These are phyloP conservation scores for Suillus spraguei DNA, from an alignment of 768 basidiomycete genomes.

Conservation along the genomic window DNA sequence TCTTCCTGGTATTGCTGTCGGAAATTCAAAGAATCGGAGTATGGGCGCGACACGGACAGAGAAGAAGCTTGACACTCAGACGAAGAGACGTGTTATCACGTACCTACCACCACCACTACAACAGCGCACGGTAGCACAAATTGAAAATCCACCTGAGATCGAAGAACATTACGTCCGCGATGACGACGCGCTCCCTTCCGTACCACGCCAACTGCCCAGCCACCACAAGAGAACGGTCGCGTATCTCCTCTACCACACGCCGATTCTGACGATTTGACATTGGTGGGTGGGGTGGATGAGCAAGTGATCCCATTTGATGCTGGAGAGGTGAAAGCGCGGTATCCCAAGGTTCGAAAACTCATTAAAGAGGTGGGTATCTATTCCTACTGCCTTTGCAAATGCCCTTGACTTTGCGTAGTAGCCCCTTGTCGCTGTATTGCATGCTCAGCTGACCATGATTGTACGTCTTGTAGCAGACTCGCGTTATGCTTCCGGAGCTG, in stretches of 20 bases:
- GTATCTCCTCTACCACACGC: slow-evolving; percentile 13
- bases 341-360: slow-evolving; percentile 19
- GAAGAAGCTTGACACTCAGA: neutral
- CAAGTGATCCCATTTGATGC: slow-evolving; percentile 18
- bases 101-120: slow-evolving; percentile 30
- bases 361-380: slow-evolving; percentile 29
- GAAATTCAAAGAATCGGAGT: neutral
- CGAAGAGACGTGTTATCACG: slow-evolving; percentile 28
- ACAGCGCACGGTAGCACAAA: neutral
- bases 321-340: slow-evolving; percentile 22
- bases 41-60: neutral
- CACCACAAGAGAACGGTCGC: neutral
- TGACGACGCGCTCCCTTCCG: neutral
- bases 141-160: neutral
- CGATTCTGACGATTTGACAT: slow-evolving; percentile 31
- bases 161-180: neutral
- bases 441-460: slow-evolving; percentile 10
- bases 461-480: neutral
- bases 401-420: neutral
- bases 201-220: neutral
- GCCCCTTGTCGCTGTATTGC: slow-evolving; percentile 10
- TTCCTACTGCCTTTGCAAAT: neutral
- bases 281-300: slow-evolving; percentile 26
- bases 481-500: slow-evolving; percentile 24
- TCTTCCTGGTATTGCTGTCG: slow-evolving; percentile 18